Evolutionary conservation across 2,329 filamentous ascomycete genomes (phyloP), one percentile per base, ranked within the genome.

Genomic region (Arthrobotrys sphaeroides): DNA sequence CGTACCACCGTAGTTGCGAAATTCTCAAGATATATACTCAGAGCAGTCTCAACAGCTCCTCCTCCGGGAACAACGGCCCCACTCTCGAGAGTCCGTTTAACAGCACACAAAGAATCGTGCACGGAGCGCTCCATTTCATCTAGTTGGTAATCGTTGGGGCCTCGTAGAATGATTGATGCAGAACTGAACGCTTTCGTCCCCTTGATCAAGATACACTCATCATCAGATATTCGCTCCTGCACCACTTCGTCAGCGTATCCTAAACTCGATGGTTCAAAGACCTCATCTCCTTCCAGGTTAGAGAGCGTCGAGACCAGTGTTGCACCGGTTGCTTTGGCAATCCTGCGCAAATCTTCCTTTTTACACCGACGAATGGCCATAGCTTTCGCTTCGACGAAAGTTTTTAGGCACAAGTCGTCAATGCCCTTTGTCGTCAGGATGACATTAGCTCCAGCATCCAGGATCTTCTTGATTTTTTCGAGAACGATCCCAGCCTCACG

Each of bases 51-150:
- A 20, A 97, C 94, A 45, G 95, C 95, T 82, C 94, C 95, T 78
- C 95, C 95, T 78, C 95, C 95, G 13, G 95, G 95, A 40, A 99
- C 95, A 78, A 99, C 96, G 84, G 92, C 94, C 81, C 95, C 95
- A 81, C 93, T 97, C 85, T 99, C 95, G 5, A 99, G 87, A 2
- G 95, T 97, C 80, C 95, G 90, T 89, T 99, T 99, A 78, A 99
- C 94, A 51, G 95, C 95, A 79, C 92, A 97, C 51, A 99, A 87
- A 12, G 94, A 96, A 84, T 99, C 95, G 85, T 99, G 95, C 16
- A 99, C 90, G 0, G 95, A 98, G 78, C 95, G 91, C 87, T 99
- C 95, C 94, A 98, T 99, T 87, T 99, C 95, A 81, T 99, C 95
- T 28, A 99, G 89, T 76, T 93, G 92, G 85, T 91, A 98, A 83